Evolutionary conservation across 1,284 basidiomycete genomes (phyloP), one percentile per base, ranked within the genome.

Genomic region (Trichosporon sp.): DNA sequence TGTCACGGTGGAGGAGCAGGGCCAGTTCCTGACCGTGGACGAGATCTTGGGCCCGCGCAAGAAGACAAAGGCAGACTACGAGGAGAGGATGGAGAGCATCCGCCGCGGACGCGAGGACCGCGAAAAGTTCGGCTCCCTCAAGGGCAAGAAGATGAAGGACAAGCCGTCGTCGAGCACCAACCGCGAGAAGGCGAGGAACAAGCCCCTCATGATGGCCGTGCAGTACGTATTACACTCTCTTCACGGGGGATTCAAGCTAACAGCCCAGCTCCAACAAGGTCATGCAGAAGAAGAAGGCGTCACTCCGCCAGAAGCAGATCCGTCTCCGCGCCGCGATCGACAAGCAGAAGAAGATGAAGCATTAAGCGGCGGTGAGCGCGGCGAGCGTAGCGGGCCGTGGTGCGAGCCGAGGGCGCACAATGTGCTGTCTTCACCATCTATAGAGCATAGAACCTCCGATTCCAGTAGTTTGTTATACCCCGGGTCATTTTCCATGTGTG

Each of bases 11-110:
- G 80, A 88, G 71, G 81, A 86, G 8, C 85, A 88, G 43, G 87
- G 90, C 69, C 84, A 86, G 12, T 93, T 96, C 85, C 87, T 97
- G 68, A 93, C 92, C n/a, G 94, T 96, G 79, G 88, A 88, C 72
- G 93, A 95, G 80, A 98, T 99, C 75, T 87, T 98, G 3, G 96
- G 97, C 1, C 93, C 94, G 4, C 90, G 93, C 70, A 99, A 98
- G 86, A 97, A 95, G 85, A 88, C 88, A 38, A 99, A 98, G 84
- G 90, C 92, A 1, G 92, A 94, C 79, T 98, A 99, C 83, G 94
- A 94, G 72, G 96, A 97, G 82, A 91, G 96, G 26, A 90, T 99
- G 85, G 95, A 92, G 2, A 91, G 90, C 16, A 93, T 99, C 76
- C 90, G 92, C 79, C 92, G 94, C 82, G 96, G 96, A 0, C 89